A percentile compares a stretch with the other conserved stretches of the same genome.
Evolutionary conservation across 169 alveolate genomes (phyloP).

Genomic region (Plasmodium inui): DNA sequence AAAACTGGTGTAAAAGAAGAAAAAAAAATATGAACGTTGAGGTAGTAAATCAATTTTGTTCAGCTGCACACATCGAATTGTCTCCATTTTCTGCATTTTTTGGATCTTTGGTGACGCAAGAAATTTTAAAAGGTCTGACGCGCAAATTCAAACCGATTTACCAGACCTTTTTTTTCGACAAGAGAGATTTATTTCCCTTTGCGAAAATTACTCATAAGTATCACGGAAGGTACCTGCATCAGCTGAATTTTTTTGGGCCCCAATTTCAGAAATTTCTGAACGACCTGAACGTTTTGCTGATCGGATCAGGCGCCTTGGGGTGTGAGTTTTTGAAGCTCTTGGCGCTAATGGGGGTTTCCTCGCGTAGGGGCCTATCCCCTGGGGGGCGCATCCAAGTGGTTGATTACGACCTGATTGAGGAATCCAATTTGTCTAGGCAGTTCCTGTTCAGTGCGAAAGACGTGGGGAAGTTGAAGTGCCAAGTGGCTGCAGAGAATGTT

Average conservation of each 20-base stretch:
- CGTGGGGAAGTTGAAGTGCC: conserved; percentile 51
- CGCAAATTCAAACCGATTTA: conserved; percentile 54
- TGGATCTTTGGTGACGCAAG: conserved; percentile 57
- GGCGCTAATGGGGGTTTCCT: conserved; percentile 97
- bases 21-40: conserved; percentile 46
- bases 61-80: conserved; percentile 58
- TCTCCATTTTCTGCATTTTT: conserved; percentile 60
- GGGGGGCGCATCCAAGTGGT: conserved; percentile 93
- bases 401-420: conserved; percentile 98
- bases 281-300: conserved; percentile 80
- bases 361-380: conserved; percentile 26
- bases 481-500: conserved; percentile 65
- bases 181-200: conserved; percentile 46
- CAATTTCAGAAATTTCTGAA: conserved; percentile 56
- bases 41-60: conserved; percentile 37
- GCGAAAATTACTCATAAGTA: conserved; percentile 46
- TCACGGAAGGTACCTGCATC: conserved; percentile 67
- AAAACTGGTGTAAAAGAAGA: conserved; percentile 38
- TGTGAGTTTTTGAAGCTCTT: conserved; percentile 97
- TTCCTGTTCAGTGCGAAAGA: conserved; percentile 89
- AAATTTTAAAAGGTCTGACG: conserved; percentile 45
- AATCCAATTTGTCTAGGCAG: conserved; percentile 97
- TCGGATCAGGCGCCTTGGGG: conserved; percentile 99
- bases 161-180: conserved; percentile 56
- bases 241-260: conserved; percentile 58